These are phyloP conservation scores for Colletotrichum sp. DNA, from an alignment of 2,329 filamentous ascomycete genomes.

Conservation along the genomic window DNA sequence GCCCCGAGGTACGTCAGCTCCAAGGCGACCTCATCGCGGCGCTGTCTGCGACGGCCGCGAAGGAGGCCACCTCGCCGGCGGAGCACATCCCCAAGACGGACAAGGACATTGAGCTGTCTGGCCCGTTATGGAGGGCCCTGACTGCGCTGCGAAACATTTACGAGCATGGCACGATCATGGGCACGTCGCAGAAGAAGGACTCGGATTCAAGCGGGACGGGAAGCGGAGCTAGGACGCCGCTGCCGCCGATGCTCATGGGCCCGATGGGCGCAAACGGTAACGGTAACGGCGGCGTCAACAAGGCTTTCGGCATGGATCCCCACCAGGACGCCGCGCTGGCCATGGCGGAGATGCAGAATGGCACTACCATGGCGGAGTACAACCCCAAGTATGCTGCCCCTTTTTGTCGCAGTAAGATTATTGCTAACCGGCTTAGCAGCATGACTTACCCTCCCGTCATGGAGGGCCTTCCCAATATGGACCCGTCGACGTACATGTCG, in stretches of 20 bases:
- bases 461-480: conserved; percentile 52
- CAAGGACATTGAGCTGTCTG: conserved; percentile 66
- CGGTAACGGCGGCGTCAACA: background rate
- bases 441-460: conserved; percentile 45
- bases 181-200: conserved; percentile 52
- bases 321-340: conserved; percentile 68
- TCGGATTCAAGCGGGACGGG: conserved; percentile 48
- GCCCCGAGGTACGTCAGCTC: conserved; percentile 66
- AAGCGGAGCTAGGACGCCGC: conserved; percentile 51
- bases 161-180: conserved; percentile 65
- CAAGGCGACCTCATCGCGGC: conserved; percentile 70
- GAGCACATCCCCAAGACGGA: conserved; percentile 60
- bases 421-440: conserved; percentile 23
- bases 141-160: conserved; percentile 70
- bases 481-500: conserved; percentile 65
- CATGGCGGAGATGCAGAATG: conserved; percentile 71
- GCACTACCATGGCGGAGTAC: conserved; percentile 41
- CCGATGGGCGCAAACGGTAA: conserved; percentile 22
- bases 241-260: conserved; percentile 28
- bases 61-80: conserved; percentile 61
- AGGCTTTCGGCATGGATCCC: conserved; percentile 45
- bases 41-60: conserved; percentile 67
- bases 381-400: background rate
- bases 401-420: background rate
- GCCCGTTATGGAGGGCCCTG: conserved; percentile 65